phyloP scores from a whole-genome alignment of 2,329 filamentous ascomycete species.

The Periconia sp. region DNA sequence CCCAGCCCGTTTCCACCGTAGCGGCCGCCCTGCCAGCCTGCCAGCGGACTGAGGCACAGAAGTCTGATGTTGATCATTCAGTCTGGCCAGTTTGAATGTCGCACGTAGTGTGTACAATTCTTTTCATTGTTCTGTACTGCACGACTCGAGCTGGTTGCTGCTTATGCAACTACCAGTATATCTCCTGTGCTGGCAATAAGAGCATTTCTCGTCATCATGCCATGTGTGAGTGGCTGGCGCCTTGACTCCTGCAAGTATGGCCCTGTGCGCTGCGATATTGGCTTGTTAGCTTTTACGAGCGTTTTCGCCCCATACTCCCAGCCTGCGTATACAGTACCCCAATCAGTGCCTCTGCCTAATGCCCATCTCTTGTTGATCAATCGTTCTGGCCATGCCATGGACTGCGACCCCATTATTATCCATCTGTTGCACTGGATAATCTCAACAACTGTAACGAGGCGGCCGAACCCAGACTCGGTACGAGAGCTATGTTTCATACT shows the following conservation, averaged over 20 bases:
- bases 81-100: no score
- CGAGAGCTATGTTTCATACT: background rate
- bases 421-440: no score
- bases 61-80: background rate
- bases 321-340: background rate
- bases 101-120: no score
- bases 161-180: no score
- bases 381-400: no score
- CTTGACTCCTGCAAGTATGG: background rate
- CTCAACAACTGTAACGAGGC: background rate
- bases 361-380: no score
- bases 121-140: background rate
- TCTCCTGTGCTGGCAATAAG: background rate
- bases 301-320: background rate
- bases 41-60: background rate
- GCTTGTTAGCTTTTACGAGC: background rate
- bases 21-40: no score
- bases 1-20: no score
- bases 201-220: background rate
- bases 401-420: no score
- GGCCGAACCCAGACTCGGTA: no score
- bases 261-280: background rate
- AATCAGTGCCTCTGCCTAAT: background rate
- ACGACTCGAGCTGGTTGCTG: background rate
- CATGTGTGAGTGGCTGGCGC: background rate